Conservation (phyloP, 2,329 filamentous ascomycete species). For the Botryotinia calthae region DNA sequence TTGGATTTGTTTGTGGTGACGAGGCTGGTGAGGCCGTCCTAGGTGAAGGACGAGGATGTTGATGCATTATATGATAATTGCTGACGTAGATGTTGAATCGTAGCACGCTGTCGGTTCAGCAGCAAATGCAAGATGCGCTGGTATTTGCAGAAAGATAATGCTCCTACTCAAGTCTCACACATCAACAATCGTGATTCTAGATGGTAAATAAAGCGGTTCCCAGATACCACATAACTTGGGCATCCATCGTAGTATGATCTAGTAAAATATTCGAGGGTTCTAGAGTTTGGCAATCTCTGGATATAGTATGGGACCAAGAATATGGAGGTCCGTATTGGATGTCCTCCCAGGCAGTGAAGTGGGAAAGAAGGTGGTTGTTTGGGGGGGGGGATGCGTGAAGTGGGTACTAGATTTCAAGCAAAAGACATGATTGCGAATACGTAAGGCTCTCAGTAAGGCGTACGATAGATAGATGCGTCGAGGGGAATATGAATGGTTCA, state of each 20-base stretch:
- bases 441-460: constrained; percentile 1
- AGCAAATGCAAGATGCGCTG: constrained; percentile 23
- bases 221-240: constrained; percentile 38
- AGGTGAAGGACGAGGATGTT: constrained; percentile 75
- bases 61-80: constrained; percentile 67
- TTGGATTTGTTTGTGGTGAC: constrained; percentile 68
- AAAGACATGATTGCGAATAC: constrained; percentile 13
- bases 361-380: neutral
- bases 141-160: constrained; percentile 28
- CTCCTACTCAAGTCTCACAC: constrained; percentile 26
- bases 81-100: constrained; percentile 25
- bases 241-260: constrained; percentile 36
- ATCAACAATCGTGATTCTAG: constrained; percentile 34
- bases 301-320: neutral
- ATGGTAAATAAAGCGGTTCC: constrained; percentile 32
- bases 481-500: neutral
- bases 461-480: neutral
- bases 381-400: neutral
- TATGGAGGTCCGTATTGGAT: constrained; percentile 3
- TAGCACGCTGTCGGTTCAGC: constrained; percentile 29
- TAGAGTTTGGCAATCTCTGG: neutral
- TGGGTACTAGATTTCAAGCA: constrained; percentile 16
- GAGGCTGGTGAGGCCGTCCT: constrained; percentile 70
- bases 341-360: neutral
- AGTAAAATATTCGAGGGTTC: constrained; percentile 14